phyloP scores from a whole-genome alignment of 768 basidiomycete genomes.

The Naganishia friedmannii region DNA sequence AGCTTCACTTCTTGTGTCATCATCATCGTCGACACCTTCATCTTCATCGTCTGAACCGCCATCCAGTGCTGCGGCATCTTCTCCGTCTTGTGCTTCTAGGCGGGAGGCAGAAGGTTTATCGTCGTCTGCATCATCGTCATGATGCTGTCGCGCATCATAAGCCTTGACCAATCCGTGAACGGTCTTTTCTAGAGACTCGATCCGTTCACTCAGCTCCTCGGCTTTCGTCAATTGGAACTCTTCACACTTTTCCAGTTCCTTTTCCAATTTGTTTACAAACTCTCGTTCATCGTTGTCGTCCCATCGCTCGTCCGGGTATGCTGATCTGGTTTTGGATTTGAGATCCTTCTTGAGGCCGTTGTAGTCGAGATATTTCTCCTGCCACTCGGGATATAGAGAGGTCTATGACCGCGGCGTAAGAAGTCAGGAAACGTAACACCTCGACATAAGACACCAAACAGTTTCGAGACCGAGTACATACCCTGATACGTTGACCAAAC shows the following conservation, averaged over 20 bases:
- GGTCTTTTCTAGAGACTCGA: slow-evolving; percentile 74
- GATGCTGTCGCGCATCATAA: slow-evolving; percentile 37
- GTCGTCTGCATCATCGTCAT: not conserved
- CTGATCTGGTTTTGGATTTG: slow-evolving; percentile 64
- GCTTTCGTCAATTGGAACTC: slow-evolving; percentile 84
- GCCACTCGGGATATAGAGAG: slow-evolving; percentile 85
- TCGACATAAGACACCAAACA: not conserved
- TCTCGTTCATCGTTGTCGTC: slow-evolving; percentile 72
- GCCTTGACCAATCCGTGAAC: slow-evolving; percentile 68
- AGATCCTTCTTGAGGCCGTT: slow-evolving; percentile 83
- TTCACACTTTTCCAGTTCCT: slow-evolving; percentile 88
- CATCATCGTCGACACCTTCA: slow-evolving; percentile 54
- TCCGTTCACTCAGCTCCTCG: slow-evolving; percentile 71
- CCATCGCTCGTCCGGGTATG: slow-evolving; percentile 62
- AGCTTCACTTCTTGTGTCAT: slow-evolving; percentile 61
- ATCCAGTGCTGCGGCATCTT: slow-evolving; percentile 13
- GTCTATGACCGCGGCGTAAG: slow-evolving; percentile 57
- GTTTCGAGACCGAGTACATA: slow-evolving; percentile 27
- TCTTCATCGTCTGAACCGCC: slow-evolving; percentile 51
- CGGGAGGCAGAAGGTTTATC: slow-evolving; percentile 1
- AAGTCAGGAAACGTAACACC: not conserved
- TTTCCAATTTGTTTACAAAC: slow-evolving; percentile 73
- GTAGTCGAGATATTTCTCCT: slow-evolving; percentile 85
- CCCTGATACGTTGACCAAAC: slow-evolving; percentile 50
- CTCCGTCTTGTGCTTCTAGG: slow-evolving; percentile 1